A percentile compares a stretch with the other conserved stretches of the same genome.
Conservation (phyloP, 805 yeast genomes). For the Candida berthetii region DNA sequence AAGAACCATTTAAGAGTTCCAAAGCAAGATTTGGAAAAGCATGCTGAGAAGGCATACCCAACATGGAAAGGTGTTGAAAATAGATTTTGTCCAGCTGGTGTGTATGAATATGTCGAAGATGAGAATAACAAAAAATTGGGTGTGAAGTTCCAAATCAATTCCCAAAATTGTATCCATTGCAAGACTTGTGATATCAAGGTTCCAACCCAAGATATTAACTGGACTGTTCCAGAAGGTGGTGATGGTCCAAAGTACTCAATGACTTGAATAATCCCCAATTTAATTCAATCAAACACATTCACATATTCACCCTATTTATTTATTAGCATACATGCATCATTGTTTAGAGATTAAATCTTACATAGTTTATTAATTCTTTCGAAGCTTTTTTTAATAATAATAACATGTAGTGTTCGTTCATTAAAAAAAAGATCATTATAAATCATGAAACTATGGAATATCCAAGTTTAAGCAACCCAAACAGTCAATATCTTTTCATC, state of each 20-base stretch:
- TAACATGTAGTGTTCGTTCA: background rate
- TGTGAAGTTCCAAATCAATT: constrained; percentile 85
- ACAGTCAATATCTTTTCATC: constrained; percentile 41
- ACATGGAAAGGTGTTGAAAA: constrained; percentile 82
- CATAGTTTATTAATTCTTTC: background rate
- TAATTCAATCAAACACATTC: background rate
- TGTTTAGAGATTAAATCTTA: background rate
- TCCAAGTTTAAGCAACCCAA: constrained; percentile 25
- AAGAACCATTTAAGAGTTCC: constrained; percentile 77
- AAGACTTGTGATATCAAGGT: constrained; percentile 97
- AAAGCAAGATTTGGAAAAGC: constrained; percentile 56
- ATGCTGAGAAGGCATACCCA: constrained; percentile 65
- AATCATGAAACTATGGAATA: background rate
- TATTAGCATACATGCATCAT: background rate
- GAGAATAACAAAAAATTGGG: constrained; percentile 45
- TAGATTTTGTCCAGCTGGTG: constrained; percentile 98
- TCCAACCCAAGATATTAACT: constrained; percentile 88
- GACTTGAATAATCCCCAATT: constrained; percentile 34
- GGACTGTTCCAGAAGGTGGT: constrained; percentile 99
- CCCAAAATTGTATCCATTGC: constrained; percentile 97
- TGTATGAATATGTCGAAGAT: constrained; percentile 82
- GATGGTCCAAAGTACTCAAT: constrained; percentile 95
- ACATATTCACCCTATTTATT: too few species aligned
- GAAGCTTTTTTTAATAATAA: background rate
- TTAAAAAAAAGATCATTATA: constrained; percentile 1